phyloP scores from a whole-genome alignment of 2,329 filamentous ascomycete species.

The Botryotinia narcissicola region DNA sequence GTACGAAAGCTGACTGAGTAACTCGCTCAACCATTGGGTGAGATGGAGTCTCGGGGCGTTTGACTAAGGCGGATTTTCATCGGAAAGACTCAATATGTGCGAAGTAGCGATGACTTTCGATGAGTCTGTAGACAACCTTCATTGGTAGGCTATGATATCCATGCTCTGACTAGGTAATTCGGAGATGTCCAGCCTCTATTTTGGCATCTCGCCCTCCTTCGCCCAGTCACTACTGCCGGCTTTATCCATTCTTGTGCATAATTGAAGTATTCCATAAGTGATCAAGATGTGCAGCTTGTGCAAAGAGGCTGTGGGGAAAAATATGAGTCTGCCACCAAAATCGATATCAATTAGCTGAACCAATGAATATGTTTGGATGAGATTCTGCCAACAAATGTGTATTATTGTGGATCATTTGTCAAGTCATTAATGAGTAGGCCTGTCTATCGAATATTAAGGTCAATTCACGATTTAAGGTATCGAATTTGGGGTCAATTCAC shows the following conservation, averaged over 20 bases:
- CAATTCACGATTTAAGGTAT: not conserved
- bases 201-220: slow-evolving; percentile 13
- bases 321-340: not conserved
- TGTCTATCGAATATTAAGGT: not conserved
- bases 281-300: slow-evolving; percentile 30
- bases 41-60: slow-evolving; percentile 9
- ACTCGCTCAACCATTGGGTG: slow-evolving; percentile 3
- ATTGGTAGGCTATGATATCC: not conserved
- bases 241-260: slow-evolving; percentile 14
- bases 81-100: not conserved
- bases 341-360: not conserved
- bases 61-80: slow-evolving; percentile 13
- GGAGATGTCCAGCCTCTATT: slow-evolving; percentile 11
- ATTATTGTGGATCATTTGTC: slow-evolving; percentile 7
- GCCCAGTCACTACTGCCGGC: slow-evolving; percentile 3
- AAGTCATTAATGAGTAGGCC: not conserved
- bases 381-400: slow-evolving; percentile 12
- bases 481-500: not conserved
- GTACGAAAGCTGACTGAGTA: not conserved
- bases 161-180: not conserved
- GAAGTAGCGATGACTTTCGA: not conserved
- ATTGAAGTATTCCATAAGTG: not conserved
- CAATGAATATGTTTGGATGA: slow-evolving; percentile 3
- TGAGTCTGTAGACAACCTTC: not conserved
- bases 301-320: slow-evolving; percentile 34